Evolutionary conservation across 1,139 yeast species (phyloP), one percentile per base, ranked within the genome.

Genomic region (Magnusiomyces tetraspermus): DNA sequence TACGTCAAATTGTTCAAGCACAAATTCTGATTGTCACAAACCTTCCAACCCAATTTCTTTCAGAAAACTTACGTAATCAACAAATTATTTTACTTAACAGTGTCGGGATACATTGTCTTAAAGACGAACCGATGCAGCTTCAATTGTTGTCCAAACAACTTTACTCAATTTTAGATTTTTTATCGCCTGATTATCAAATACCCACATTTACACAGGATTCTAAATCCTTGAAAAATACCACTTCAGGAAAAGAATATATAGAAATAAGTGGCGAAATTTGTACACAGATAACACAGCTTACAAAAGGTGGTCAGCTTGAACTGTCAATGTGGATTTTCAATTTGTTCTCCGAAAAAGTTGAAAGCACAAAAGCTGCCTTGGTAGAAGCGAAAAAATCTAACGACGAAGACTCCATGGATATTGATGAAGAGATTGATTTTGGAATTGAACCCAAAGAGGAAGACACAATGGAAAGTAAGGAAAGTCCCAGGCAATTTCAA

Each of bases 1-100:
- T 61, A 19, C 53, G 57, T 23, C 54, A 56, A 21, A 42, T 49
- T 3, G 47, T 37, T 57, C 67, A 63, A 57, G 76, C 72, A 13
- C 66, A 69, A 41, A 68, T 72, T 19, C 88, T 83, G 61, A 63
- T 80, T 36, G 66, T 83, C 36, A 71, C 73, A 57, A 80, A 80
- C 56, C 65, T 83, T 19, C 86, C 86, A 0, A 74, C 60, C 4
- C 53, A 55, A 19, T 48, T 44, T 13, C 54, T 54, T 38, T 55
- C 58, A 3, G 41, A 53, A 8, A 57, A 56, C 36, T 55, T 61
- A 36, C 48, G 52, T 10, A 55, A 55, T n/a, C 66, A 64, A 49
- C 61, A 61, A 23, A 54, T 51, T 10, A 54, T 63, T 56, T 54
- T 64, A 17, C 57, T 62, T 13, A 54, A 57, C 19, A 36, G 40